Conservation (phyloP, 164 flowering plant species). For the Berberis vulgaris region DNA sequence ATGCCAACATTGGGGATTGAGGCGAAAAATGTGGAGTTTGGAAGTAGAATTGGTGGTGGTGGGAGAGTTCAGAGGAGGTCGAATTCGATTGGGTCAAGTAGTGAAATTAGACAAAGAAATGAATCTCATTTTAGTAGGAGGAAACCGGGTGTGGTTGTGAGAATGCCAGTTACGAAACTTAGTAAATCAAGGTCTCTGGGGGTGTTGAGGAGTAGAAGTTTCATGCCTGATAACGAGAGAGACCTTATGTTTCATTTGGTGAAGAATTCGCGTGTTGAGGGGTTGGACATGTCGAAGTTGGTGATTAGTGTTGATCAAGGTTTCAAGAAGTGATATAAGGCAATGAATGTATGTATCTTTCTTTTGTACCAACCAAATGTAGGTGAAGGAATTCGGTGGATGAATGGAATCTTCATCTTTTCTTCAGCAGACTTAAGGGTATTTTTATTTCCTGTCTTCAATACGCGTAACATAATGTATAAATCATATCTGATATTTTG, state of each 20-base stretch:
- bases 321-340: constrained; percentile 9
- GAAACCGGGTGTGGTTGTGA: constrained; percentile 23
- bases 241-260: constrained; percentile 22
- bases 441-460: too few species aligned
- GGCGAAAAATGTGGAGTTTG: constrained; percentile 5
- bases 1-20: constrained; percentile 1
- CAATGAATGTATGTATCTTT: constrained; percentile 7
- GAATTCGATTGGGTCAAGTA: constrained; percentile 38
- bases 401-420: too few species aligned
- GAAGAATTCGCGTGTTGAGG: constrained; percentile 5
- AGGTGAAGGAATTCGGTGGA: too few species aligned
- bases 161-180: constrained; percentile 28
- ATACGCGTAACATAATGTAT: too few species aligned
- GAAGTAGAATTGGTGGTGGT: constrained; percentile 6
- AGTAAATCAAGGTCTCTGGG: constrained; percentile 65
- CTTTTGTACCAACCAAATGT: not conserved
- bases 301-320: constrained; percentile 15
- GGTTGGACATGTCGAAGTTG: constrained; percentile 13
- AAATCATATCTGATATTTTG: too few species aligned
- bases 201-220: constrained; percentile 21
- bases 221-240: constrained; percentile 11
- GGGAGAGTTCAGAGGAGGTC: constrained; percentile 20
- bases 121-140: constrained; percentile 5
- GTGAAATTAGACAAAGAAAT: constrained; percentile 18
- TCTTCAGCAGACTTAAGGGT: too few species aligned